These are phyloP conservation scores for Penicillium manginii DNA, from an alignment of 495 filamentous ascomycete species.

Conservation along the genomic window DNA sequence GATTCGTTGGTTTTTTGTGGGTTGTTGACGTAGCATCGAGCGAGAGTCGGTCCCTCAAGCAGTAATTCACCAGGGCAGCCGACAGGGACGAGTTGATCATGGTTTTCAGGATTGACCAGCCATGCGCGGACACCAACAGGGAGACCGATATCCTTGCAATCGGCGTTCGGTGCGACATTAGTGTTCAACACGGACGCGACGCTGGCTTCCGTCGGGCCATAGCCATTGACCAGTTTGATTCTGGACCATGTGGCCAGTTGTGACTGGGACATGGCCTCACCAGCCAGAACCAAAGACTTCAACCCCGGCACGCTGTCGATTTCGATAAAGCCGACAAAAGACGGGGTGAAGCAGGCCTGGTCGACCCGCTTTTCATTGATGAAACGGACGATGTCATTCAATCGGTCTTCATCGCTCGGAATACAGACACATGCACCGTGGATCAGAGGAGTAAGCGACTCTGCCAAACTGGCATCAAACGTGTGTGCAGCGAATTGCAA, in stretches of 20 bases:
- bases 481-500: conserved; percentile 59
- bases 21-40: conserved; percentile 50
- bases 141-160: conserved; percentile 51
- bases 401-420: conserved; percentile 54
- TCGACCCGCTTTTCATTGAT: conserved; percentile 53
- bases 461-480: conserved; percentile 53
- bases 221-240: conserved; percentile 60
- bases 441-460: conserved; percentile 48
- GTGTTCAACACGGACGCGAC: conserved; percentile 45
- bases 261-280: conserved; percentile 59
- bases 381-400: conserved; percentile 49
- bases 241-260: conserved; percentile 58
- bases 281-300: conserved; percentile 49
- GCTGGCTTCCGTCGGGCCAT: conserved; percentile 58
- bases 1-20: conserved; percentile 45
- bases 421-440: conserved; percentile 50
- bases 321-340: conserved; percentile 51
- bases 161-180: conserved; percentile 35
- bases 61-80: conserved; percentile 54
- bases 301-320: conserved; percentile 51
- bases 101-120: conserved; percentile 50
- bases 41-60: conserved; percentile 54
- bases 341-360: conserved; percentile 55
- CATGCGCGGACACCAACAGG: conserved; percentile 46
- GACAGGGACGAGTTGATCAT: conserved; percentile 51